Percentiles rank a stretch among this genome's conserved stretches.
Evolutionary conservation across 2,329 filamentous ascomycete species (phyloP).

Genomic region (Ophiocordyceps polyrhachis-furcata): DNA sequence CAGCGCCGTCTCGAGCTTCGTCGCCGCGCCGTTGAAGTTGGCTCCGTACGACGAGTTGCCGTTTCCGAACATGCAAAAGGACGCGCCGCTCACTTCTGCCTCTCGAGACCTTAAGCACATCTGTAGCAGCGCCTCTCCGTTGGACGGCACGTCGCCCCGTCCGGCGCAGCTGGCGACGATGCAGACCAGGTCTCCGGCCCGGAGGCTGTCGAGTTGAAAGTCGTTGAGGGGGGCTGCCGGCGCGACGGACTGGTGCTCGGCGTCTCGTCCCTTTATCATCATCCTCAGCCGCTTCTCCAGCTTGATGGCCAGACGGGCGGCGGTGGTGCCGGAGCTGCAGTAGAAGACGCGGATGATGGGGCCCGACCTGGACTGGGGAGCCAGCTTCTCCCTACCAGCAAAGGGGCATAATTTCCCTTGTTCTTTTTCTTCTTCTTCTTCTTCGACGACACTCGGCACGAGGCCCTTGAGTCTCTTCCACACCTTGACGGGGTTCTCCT

Average conservation of each 20-base stretch:
- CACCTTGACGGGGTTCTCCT: not conserved
- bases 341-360: conserved; percentile 1
- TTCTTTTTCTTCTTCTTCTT: too few species aligned
- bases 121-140: not conserved
- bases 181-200: not conserved
- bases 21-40: conserved; percentile 1
- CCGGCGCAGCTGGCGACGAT: conserved; percentile 1
- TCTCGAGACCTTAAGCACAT: not conserved
- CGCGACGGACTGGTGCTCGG: not conserved
- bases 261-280: not conserved
- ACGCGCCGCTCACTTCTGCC: not conserved
- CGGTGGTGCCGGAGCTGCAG: conserved; percentile 1
- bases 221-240: not conserved
- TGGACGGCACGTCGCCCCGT: conserved; percentile 1
- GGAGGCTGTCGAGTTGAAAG: not conserved
- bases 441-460: not conserved
- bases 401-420: not conserved
- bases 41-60: conserved; percentile 1
- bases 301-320: conserved; percentile 1
- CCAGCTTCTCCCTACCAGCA: too few species aligned
- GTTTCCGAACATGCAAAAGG: conserved; percentile 1
- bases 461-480: not conserved
- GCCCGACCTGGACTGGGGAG: too few species aligned
- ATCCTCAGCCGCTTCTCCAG: not conserved
- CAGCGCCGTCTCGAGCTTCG: not conserved